Conservation (phyloP, 1,139 yeast genomes). For the Hyphopichia buzzinii region DNA sequence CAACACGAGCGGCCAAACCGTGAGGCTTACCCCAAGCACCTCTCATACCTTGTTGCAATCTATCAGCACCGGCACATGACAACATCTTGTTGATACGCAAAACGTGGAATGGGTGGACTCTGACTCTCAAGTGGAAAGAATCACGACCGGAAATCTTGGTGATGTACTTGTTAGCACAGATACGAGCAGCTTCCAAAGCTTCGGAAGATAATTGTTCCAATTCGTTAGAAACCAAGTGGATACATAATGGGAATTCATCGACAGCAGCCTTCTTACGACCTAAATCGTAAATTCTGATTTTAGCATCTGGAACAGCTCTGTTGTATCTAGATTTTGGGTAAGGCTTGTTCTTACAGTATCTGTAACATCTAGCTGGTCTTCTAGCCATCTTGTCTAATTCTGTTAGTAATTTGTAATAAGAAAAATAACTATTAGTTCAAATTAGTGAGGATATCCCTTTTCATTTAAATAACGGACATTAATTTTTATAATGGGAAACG, state of each 20-base stretch:
- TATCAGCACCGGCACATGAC: conserved; percentile 99
- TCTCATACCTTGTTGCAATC: conserved; percentile 99
- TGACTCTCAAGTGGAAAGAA: conserved; percentile 99
- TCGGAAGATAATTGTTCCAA: conserved; percentile 98
- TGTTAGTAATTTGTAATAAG: conserved; percentile 29
- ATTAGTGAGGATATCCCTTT: no score
- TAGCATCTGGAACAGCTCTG: conserved; percentile 99
- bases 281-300: conserved; percentile 98
- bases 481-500: no score
- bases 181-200: conserved; percentile 99
- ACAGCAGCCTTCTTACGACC: conserved; percentile 99
- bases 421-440: no score
- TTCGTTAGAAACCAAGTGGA: conserved; percentile 98
- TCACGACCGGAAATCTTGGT: conserved; percentile 98
- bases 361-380: conserved; percentile 99
- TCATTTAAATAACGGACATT: no score
- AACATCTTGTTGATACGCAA: conserved; percentile 99
- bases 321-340: conserved; percentile 99
- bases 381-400: conserved; percentile 84
- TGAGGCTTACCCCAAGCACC: conserved; percentile 99
- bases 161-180: conserved; percentile 99
- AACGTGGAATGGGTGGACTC: conserved; percentile 99
- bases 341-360: conserved; percentile 99
- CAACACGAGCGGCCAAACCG: conserved; percentile 99
- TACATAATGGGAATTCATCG: conserved; percentile 99